Evolutionary conservation across 2,329 filamentous ascomycete genomes (phyloP), one percentile per base, ranked within the genome.

Genomic region (Sarocladiaceae sp.): DNA sequence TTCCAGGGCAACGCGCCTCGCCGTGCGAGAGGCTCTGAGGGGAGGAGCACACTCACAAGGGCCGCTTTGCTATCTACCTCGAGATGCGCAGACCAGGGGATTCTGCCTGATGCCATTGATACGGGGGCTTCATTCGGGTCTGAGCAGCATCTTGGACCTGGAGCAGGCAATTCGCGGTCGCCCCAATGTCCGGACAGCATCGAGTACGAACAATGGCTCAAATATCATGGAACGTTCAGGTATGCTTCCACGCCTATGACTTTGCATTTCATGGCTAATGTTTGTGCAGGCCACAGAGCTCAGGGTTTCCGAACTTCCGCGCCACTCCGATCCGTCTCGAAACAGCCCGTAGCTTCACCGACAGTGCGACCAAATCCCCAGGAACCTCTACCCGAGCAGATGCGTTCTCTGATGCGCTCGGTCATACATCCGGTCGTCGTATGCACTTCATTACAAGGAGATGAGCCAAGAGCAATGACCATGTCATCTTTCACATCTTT

Each of bases 401-500:
- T 81, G 20, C 78, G 77, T 52, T 66, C 70, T 46, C 68, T 79
- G 20, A 78, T 82, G 75, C 77, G 79, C 53, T 72, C 76, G 13
- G 66, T 83, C 12, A 68, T 76, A 2, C 75, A 80, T 59, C 75
- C 78, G 1, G 77, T 79, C 33, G 77, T 81, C n/a, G 74, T 81
- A 12, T 78, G 78, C 60, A 82, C 79, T 20, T 67, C 77, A 20
- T 62, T 67, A n/a, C 63, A 68, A n/a, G 55, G 64, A 31, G 56
- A 62, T 28, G 20, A 64, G 54, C 51, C 59, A 5, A 71, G 74
- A 28, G 80, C 74, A 46, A 79, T 83, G 73, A 83, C 80, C 28
- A 79, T 82, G 70, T 83, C 80, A 6, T 82, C 79, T 2, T 76
- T 84, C 56, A 79, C 79, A 2, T 81, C 78, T 0, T 65, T 84